Evolutionary conservation across 2,329 filamentous ascomycete genomes (phyloP), one percentile per base, ranked within the genome.

Genomic region (Hirsutella thompsonii): DNA sequence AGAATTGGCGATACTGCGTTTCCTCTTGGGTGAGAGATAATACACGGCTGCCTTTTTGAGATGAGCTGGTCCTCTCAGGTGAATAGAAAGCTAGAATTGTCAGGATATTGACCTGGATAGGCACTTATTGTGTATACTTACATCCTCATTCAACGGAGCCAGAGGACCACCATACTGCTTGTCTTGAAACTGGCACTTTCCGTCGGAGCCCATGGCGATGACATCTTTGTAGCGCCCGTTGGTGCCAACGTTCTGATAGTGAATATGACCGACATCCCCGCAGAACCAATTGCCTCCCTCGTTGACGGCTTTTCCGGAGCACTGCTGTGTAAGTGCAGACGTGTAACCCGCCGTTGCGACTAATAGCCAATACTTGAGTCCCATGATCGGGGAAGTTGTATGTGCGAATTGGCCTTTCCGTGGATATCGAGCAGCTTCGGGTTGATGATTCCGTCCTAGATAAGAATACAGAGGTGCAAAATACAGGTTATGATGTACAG

Each of bases 31-130:
- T 19, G 63, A 63, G n/a, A 75, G 69, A 36, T 67, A 70, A 59
- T 87, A 89, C 41, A 79, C 77, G 10, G 81, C 83, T 41, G 87
- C 68, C 49, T 83, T 71, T 53, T 76, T 76, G 26, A 89, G 55
- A 32, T 72, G 62, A 49, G 84, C 57, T 1, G 83, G 83, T 3
- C 83, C 84, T 49, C 83, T 79, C 53, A 88, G 69, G 56, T 86
- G 79, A 46, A 85, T 59, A 1, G 81, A 84, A 23, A 88, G 66
- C 81, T 86, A 44, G 1, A 21, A 30, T 20, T 18, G 40, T 46
- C 8, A 46, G 43, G 20, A 10, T 3, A 18, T 8, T 10, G 20
- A n/a, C 13, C 18, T 18, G 3, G 14, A 4, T 20, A 4, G 9
- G 14, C 4, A 10, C 4, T 8, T 6, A 20, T n/a, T n/a, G n/a